These are phyloP conservation scores for Micromonas pusilla DNA, from an alignment of 139 green algal genomes.

Conservation along the genomic window DNA sequence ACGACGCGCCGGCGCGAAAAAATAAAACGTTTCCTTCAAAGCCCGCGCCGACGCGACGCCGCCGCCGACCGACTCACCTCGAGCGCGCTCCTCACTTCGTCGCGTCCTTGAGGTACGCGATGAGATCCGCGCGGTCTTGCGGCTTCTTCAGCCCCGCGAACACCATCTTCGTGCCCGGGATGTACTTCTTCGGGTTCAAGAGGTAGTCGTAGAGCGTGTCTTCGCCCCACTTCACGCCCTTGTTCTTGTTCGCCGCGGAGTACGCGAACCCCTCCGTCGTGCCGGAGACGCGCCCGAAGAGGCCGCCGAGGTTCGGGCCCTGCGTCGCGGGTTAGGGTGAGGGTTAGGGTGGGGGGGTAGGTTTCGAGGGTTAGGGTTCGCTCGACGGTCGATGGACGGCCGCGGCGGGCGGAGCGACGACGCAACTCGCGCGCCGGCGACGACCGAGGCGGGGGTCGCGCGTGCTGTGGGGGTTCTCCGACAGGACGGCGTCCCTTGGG, in stretches of 20 bases:
- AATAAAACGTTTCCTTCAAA: neutral
- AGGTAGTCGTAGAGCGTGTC: constrained; percentile 91
- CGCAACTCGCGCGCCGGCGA: too few species aligned
- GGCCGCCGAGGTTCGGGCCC: constrained; percentile 88
- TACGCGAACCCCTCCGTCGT: constrained; percentile 85
- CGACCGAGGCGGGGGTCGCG: too few species aligned
- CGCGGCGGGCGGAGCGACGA: too few species aligned
- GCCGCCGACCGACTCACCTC: neutral
- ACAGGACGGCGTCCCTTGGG: too few species aligned
- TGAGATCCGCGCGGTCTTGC: constrained; percentile 51
- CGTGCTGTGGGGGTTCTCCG: too few species aligned
- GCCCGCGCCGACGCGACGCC: too few species aligned
- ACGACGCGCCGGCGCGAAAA: too few species aligned
- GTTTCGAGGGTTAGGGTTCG: too few species aligned
- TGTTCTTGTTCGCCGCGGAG: constrained; percentile 96
- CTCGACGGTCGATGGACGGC: too few species aligned
- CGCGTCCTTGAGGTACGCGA: constrained; percentile 29
- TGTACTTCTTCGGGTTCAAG: constrained; percentile 42
- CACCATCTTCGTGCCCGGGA: constrained; percentile 97
- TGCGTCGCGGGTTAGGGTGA: too few species aligned
- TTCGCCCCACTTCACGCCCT: constrained; percentile 74
- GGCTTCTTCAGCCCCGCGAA: constrained; percentile 98
- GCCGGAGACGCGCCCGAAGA: constrained; percentile 87
- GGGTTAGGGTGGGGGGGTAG: too few species aligned
- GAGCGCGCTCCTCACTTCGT: constrained; percentile 3